Conservation (phyloP, 2,329 filamentous ascomycete genomes). For the Diaporthe destruens region DNA sequence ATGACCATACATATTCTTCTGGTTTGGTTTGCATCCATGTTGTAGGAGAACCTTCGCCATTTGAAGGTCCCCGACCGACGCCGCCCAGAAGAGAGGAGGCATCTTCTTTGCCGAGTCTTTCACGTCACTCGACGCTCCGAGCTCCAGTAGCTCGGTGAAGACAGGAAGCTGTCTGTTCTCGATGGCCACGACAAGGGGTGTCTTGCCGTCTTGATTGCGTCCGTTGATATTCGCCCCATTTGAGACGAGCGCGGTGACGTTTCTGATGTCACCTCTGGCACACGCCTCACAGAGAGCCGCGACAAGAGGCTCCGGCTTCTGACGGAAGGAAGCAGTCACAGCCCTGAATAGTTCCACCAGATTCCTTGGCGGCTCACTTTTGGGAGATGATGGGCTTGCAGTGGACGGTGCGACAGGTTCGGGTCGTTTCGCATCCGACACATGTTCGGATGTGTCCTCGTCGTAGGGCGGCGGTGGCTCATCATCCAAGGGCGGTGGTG, state of each 20-base stretch:
- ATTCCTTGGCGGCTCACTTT: neutral
- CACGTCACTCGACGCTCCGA: conserved; percentile 48
- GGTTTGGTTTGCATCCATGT: conserved; percentile 1
- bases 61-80: conserved; percentile 39
- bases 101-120: conserved; percentile 44
- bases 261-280: conserved; percentile 36
- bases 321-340: conserved; percentile 42
- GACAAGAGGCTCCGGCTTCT: conserved; percentile 45
- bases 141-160: conserved; percentile 48
- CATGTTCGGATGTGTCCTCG: neutral
- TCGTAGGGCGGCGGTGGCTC: conserved; percentile 1
- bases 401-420: neutral
- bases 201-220: conserved; percentile 20
- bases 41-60: conserved; percentile 24
- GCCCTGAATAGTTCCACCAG: conserved; percentile 49
- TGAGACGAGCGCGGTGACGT: neutral
- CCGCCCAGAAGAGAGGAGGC: conserved; percentile 46
- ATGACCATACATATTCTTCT: neutral
- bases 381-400: neutral
- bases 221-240: conserved; percentile 16
- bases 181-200: conserved; percentile 1
- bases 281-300: conserved; percentile 45
- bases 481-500: neutral
- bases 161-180: neutral
- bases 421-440: neutral